phyloP scores from a whole-genome alignment of 208 protist species.

The Lotmaria passim region DNA sequence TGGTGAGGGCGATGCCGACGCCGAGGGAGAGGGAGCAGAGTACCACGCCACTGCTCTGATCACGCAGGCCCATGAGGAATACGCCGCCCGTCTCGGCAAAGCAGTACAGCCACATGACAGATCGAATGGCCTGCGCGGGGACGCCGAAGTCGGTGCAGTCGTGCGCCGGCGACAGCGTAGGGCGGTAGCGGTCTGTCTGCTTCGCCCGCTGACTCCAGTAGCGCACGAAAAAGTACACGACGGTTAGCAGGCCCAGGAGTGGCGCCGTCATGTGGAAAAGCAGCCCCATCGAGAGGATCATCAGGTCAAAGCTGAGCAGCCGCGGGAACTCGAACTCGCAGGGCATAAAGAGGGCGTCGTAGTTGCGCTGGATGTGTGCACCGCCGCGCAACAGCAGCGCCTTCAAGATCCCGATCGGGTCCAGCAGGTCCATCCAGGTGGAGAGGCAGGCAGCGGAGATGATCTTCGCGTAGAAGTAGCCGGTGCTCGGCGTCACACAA shows the following conservation, averaged over 20 bases:
- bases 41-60: slow-evolving; percentile 51
- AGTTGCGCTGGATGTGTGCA: slow-evolving; percentile 72
- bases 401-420: slow-evolving; percentile 54
- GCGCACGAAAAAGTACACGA: slow-evolving; percentile 71
- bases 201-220: slow-evolving; percentile 73
- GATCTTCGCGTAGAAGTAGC: slow-evolving; percentile 88
- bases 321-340: slow-evolving; percentile 61
- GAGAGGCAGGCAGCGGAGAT: slow-evolving; percentile 62
- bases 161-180: slow-evolving; percentile 45
- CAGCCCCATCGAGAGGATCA: slow-evolving; percentile 78
- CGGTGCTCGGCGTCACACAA: slow-evolving; percentile 70
- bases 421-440: slow-evolving; percentile 71
- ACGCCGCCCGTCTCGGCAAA: slow-evolving; percentile 65
- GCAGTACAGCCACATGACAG: slow-evolving; percentile 66
- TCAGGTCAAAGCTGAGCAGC: slow-evolving; percentile 75
- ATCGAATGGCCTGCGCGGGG: slow-evolving; percentile 70
- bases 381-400: slow-evolving; percentile 50
- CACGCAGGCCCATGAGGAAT: slow-evolving; percentile 68
- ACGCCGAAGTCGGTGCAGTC: slow-evolving; percentile 80
- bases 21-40: slow-evolving; percentile 60
- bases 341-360: slow-evolving; percentile 72
- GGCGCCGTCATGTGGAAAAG: slow-evolving; percentile 89
- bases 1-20: slow-evolving; percentile 37
- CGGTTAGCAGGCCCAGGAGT: slow-evolving; percentile 64
- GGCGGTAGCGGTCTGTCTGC: slow-evolving; percentile 76